A percentile compares a stretch with the other conserved stretches of the same genome.
Evolutionary conservation across 305 asterid genomes (phyloP).

Genomic region (Solanum aculeatissimum): DNA sequence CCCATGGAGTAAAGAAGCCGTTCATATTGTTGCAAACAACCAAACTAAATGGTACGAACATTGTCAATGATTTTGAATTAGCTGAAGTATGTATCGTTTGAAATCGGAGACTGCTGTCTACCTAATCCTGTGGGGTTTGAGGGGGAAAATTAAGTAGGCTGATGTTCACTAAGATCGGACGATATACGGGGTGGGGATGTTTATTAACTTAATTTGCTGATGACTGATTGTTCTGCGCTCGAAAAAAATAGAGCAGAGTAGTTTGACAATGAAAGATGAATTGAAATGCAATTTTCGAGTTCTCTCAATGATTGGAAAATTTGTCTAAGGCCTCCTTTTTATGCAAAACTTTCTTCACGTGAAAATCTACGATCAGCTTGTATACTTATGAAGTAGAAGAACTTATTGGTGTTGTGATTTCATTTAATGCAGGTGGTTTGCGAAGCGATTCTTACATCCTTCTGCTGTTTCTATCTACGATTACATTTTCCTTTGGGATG

Average conservation of each 20-base stretch:
- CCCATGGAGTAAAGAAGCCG: conserved; percentile 78
- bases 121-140: background rate
- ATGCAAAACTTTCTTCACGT: background rate
- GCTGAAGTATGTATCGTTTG: background rate
- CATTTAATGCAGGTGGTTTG: conserved; percentile 75
- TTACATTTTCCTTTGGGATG: conserved; percentile 97
- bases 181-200: background rate
- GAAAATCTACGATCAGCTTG: background rate
- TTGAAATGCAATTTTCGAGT: background rate
- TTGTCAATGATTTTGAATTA: background rate
- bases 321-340: background rate
- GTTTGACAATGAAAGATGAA: background rate
- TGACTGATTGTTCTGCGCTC: background rate
- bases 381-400: background rate
- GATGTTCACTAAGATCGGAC: background rate
- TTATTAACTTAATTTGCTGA: background rate
- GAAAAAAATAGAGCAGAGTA: background rate
- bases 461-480: conserved; percentile 71
- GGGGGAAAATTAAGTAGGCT: background rate
- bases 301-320: background rate
- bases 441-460: conserved; percentile 91
- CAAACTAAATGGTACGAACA: conserved; percentile 79
- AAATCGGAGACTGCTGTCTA: background rate
- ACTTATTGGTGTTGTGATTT: background rate
- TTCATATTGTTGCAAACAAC: conserved; percentile 84